phyloP scores from a whole-genome alignment of 2,329 filamentous ascomycete species.

The Stagonosporopsis cucurbitacearum region DNA sequence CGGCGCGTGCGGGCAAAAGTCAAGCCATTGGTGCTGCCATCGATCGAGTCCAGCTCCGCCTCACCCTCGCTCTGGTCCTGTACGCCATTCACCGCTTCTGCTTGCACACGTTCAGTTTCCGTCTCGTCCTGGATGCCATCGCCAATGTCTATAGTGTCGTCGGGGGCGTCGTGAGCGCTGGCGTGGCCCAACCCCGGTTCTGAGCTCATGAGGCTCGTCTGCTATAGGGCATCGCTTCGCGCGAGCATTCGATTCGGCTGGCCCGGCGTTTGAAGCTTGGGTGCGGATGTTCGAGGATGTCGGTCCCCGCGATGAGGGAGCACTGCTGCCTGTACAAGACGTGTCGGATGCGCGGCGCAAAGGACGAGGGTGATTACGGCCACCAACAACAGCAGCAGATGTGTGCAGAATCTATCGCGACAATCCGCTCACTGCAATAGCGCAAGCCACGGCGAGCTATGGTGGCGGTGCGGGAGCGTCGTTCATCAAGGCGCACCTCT shows the following conservation, averaged over 20 bases:
- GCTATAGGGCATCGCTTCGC: conserved; percentile 61
- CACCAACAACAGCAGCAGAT: too few species aligned
- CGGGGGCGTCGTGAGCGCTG: conserved; percentile 63
- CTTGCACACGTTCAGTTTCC: conserved; percentile 55
- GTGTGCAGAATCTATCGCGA: not conserved
- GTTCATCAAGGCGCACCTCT: conserved; percentile 1
- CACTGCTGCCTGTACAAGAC: not conserved
- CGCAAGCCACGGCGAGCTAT: conserved; percentile 1
- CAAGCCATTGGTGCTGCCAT: conserved; percentile 34
- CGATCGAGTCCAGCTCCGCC: conserved; percentile 34
- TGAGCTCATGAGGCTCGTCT: conserved; percentile 70
- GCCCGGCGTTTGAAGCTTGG: not conserved
- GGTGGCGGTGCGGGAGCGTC: conserved; percentile 21
- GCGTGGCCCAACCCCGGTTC: conserved; percentile 67
- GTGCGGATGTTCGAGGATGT: not conserved
- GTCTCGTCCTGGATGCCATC: conserved; percentile 63
- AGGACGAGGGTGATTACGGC: not conserved
- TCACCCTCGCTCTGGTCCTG: conserved; percentile 27
- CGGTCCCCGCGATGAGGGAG: not conserved
- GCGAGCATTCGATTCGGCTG: conserved; percentile 21
- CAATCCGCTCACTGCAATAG: not conserved
- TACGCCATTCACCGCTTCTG: conserved; percentile 9
- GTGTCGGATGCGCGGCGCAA: not conserved
- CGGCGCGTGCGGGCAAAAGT: conserved; percentile 42
- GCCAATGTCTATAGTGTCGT: conserved; percentile 43